Evolutionary conservation across 1,284 basidiomycete genomes (phyloP), one percentile per base, ranked within the genome.

Genomic region (Ganoderma leucocontextum): DNA sequence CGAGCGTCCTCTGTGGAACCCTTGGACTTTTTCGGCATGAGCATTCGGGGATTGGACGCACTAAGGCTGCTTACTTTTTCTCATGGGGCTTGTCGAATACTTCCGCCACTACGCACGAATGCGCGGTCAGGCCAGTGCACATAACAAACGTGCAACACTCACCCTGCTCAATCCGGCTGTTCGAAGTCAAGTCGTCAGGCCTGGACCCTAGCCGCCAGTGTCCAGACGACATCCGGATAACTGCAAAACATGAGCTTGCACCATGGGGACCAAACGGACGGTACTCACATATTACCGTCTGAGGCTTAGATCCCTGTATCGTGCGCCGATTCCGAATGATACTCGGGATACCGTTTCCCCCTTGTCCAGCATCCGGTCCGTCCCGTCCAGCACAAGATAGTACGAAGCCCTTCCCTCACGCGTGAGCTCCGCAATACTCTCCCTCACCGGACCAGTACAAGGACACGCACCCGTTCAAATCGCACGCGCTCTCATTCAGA

Each of bases 211-310:
- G 90, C 88, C 0, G 98, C 98, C n/a, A 99, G 86, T 69, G 93
- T 87, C 68, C 97, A 88, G n/a, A 99, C 97, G 2, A 94, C 91
- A 72, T 97, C 95, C 0, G 97, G 97, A 98, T 98, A 99, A 99
- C 94, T 95, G 74, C 9, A 59, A 33, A 10, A 10, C 2, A 67
- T 66, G 57, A 73, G 70, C 42, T 25, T 25, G 42, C 15, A 7
- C 2, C 19, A 49, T 17, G 57, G 57, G 33, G 22, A 5, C 22
- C 12, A 67, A 29, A 22, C 8, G 25, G 47, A 44, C 44, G 12
- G 35, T 8, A 86, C 92, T 75, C 78, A 95, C 94, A 97, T 95
- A 97, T 97, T 84, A 96, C 89, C 5, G 95, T 97, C 81, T 97
- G 95, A 42, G 95, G 86, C 64, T 89, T 85, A 15, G 81, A 80